Evolutionary conservation across 2,329 filamentous ascomycete species (phyloP), one percentile per base, ranked within the genome.

Genomic region (Colletotrichum lentis): DNA sequence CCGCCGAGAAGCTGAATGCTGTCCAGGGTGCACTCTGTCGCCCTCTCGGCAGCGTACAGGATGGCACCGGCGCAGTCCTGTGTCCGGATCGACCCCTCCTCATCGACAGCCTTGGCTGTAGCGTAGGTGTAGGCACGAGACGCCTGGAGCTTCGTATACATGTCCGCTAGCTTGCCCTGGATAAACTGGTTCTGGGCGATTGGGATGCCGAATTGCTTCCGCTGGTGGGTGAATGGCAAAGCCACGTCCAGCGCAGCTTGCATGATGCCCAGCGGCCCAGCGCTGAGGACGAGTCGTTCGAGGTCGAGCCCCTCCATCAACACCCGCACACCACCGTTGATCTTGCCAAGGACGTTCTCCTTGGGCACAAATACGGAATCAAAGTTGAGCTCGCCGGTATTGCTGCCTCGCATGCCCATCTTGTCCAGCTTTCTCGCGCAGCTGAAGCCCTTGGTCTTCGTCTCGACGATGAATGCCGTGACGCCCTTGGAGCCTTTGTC

Each of bases 221-320:
- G 88, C 73, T 91, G 88, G 79, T 99, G 96, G 1, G 91, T 90
- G 76, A 96, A 99, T 0, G 96, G 96, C 49, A 98, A 85, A 1
- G 91, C 88, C 11, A 95, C 86, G 79, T 98, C 94, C 53, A 98
- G 86, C 5, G 91, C 86, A 6, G 94, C 91, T 83, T 97, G 93
- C 96, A 99, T 99, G 71, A 98, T 88, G 46, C 95, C 96, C 7
- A 99, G 80, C 0, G 96, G 94, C 0, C 96, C 96, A 20, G 95
- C 92, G 73, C 91, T 94, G 56, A 99, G 88, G 1, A 99, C 95
- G 3, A 99, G 86, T 14, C 96, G 88, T 80, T 99, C 96, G 41
- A 99, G 87, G 76, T 99, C 96, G 4, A 99, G 86, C 1, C 96
- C 96, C 77, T 97, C 92, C 96, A 99, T 98, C 41, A 99, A 84